These are phyloP conservation scores for Aspergillus luchuensis DNA, from an alignment of 2,329 filamentous ascomycete genomes.

Conservation along the genomic window DNA sequence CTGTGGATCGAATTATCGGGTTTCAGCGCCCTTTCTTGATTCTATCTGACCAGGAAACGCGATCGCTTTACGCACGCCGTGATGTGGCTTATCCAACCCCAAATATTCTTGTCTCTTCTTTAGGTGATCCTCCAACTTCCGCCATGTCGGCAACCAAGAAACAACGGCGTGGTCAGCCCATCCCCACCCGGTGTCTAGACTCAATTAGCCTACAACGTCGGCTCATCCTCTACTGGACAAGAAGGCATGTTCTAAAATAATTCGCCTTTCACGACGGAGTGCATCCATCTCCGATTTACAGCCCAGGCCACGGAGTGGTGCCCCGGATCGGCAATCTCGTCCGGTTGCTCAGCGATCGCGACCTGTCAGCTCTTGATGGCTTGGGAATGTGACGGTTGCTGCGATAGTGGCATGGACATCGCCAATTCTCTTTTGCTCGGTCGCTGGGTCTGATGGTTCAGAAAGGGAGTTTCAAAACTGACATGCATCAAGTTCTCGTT, in stretches of 20 bases:
- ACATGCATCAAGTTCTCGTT: background rate
- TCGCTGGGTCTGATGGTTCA: background rate
- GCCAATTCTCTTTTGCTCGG: background rate
- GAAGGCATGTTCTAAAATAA: background rate
- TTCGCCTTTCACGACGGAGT: background rate
- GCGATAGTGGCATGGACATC: background rate
- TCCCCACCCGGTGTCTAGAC: conserved; percentile 6
- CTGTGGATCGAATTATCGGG: background rate
- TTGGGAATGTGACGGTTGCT: conserved; percentile 7
- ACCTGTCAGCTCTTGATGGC: background rate
- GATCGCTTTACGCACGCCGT: background rate
- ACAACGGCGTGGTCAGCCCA: conserved; percentile 4
- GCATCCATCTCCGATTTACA: background rate
- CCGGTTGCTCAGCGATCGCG: conserved; percentile 3
- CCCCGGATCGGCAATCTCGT: conserved; percentile 15
- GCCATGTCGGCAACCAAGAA: background rate
- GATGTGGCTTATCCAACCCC: background rate
- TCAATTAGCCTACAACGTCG: background rate
- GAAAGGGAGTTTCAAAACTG: background rate
- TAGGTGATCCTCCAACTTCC: background rate
- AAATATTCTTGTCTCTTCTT: background rate
- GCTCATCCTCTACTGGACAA: background rate
- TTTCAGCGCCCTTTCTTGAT: background rate
- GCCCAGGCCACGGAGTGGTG: conserved; percentile 9
- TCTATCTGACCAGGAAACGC: background rate